Evolutionary conservation across 345 rosid genomes (phyloP).

Genomic region (Populus davidiana): DNA sequence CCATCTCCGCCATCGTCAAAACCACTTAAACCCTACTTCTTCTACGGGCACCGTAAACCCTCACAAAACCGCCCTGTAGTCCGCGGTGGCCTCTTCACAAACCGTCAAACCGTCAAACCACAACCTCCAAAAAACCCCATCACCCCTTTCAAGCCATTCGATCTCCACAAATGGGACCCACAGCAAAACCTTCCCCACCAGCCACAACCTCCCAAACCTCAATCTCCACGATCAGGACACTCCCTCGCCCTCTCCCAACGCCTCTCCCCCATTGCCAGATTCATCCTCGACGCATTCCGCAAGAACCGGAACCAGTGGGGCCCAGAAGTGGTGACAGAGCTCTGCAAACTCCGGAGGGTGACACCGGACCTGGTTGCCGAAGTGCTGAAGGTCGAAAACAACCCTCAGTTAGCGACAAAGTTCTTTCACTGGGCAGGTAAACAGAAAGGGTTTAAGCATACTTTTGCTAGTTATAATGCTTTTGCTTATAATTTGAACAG

Average conservation of each 20-base stretch:
- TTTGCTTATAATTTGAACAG: conserved; percentile 81
- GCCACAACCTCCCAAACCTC: conserved; percentile 13
- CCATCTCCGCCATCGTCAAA: conserved; percentile 15
- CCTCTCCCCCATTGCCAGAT: conserved; percentile 82
- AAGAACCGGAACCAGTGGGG: conserved; percentile 62
- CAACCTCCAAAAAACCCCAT: neutral
- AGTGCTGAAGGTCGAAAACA: conserved; percentile 57
- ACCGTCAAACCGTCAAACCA: conserved; percentile 43
- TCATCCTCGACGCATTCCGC: conserved; percentile 71
- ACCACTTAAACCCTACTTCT: conserved; percentile 59
- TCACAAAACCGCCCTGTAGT: conserved; percentile 73
- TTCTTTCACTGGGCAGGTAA: conserved; percentile 95
- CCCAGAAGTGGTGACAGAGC: conserved; percentile 58
- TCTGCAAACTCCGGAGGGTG: conserved; percentile 81
- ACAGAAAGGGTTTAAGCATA: conserved; percentile 76
- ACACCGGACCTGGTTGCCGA: conserved; percentile 76
- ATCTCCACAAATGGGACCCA: conserved; percentile 74
- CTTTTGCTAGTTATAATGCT: conserved; percentile 80
- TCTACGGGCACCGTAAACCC: conserved; percentile 82
- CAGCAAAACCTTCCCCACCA: conserved; percentile 28
- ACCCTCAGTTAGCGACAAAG: conserved; percentile 63
- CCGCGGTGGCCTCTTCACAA: conserved; percentile 78
- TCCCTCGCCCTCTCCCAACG: conserved; percentile 40
- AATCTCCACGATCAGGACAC: conserved; percentile 1
- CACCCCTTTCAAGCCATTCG: conserved; percentile 38